These are phyloP conservation scores for Ganoderma meredithae DNA, from an alignment of 1,284 basidiomycete genomes.

Conservation along the genomic window DNA sequence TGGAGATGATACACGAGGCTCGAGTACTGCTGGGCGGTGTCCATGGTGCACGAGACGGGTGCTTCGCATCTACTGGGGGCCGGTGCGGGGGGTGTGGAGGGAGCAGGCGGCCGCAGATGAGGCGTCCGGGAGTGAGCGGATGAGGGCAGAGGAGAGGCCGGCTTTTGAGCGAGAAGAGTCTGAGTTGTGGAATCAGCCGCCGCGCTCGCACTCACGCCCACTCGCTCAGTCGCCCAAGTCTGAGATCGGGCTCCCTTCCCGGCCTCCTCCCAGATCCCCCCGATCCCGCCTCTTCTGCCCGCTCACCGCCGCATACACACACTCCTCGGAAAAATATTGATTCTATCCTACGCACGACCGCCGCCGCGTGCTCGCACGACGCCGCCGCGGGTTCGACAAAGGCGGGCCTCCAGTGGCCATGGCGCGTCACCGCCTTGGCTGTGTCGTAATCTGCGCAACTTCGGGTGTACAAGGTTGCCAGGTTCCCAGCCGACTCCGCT, in stretches of 20 bases:
- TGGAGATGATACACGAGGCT: slow-evolving; percentile 40
- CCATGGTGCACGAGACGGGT: slow-evolving; percentile 31
- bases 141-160: slow-evolving; percentile 20
- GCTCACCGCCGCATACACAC: slow-evolving; percentile 3
- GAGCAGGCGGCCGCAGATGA: slow-evolving; percentile 28
- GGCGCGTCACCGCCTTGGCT: slow-evolving; percentile 14
- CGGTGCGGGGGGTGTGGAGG: slow-evolving; percentile 9
- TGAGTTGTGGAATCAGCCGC: slow-evolving; percentile 1
- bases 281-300: slow-evolving; percentile 24
- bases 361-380: slow-evolving; percentile 13
- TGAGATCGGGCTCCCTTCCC: slow-evolving; percentile 23
- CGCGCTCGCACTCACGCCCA: not conserved
- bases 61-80: slow-evolving; percentile 29
- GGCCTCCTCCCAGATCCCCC: slow-evolving; percentile 26
- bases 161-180: slow-evolving; percentile 24
- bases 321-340: not conserved
- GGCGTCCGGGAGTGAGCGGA: slow-evolving; percentile 33
- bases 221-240: slow-evolving; percentile 10
- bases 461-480: slow-evolving; percentile 26
- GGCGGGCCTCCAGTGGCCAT: not conserved
- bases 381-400: slow-evolving; percentile 5
- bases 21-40: slow-evolving; percentile 36
- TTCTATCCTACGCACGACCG: slow-evolving; percentile 8
- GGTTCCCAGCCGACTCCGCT: slow-evolving; percentile 21
- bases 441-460: slow-evolving; percentile 23